These are phyloP conservation scores for Saposhnikovia divaricata DNA, from an alignment of 129 eudicot species.

Conservation along the genomic window DNA sequence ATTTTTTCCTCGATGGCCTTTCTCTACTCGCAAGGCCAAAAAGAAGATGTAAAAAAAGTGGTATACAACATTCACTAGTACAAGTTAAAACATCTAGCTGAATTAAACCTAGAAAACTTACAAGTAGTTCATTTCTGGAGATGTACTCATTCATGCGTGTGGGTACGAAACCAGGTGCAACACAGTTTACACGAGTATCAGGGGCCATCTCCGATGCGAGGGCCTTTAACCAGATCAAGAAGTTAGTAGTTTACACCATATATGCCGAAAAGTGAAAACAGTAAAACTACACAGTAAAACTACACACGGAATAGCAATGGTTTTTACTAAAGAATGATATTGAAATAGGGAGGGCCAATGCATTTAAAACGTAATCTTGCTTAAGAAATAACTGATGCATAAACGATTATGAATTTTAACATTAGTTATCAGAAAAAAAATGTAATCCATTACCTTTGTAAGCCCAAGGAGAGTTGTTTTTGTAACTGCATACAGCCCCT, in stretches of 20 bases:
- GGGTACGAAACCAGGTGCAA: constrained; percentile 93
- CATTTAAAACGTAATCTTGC: not conserved
- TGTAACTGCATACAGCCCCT: constrained; percentile 87
- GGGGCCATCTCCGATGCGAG: constrained; percentile 91
- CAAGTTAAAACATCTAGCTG: not conserved
- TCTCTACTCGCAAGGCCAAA: constrained; percentile 30
- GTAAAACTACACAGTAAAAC: not conserved
- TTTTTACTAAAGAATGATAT: no score
- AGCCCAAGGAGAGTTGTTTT: constrained; percentile 92
- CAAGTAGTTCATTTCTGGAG: constrained; percentile 34
- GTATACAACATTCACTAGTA: not conserved
- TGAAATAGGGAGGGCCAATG: not conserved
- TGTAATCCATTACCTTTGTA: constrained; percentile 55
- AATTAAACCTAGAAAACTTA: constrained; percentile 19
- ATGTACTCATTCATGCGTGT: constrained; percentile 59
- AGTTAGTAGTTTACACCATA: not conserved
- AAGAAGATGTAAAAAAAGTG: not conserved
- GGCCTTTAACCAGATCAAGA: constrained; percentile 40
- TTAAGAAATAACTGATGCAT: not conserved
- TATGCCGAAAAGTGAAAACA: not conserved
- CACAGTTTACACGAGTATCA: constrained; percentile 80
- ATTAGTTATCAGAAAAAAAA: not conserved
- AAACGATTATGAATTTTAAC: not conserved
- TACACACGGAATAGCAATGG: not conserved
- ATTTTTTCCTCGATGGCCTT: constrained; percentile 50